Conservation (phyloP, 202 grass and related monocot species). For the Brachypodium distachyon region DNA sequence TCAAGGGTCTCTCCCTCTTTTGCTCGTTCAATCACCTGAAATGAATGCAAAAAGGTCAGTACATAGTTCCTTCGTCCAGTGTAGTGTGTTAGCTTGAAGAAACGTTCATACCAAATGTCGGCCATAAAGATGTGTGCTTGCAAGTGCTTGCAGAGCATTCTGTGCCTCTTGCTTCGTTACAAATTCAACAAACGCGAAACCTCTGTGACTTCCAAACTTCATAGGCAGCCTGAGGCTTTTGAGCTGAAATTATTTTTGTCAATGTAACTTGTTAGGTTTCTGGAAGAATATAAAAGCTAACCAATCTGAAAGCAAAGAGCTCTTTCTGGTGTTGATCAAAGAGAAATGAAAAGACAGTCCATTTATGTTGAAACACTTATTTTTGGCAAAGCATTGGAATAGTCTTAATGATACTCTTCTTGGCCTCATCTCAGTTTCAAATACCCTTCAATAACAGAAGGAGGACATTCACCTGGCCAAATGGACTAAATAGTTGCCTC, state of each 20-base stretch:
- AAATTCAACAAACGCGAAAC: constrained; percentile 85
- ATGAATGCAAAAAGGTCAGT: background rate
- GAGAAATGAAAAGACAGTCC: background rate
- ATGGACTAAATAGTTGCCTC: constrained; percentile 84
- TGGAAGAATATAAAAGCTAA: background rate
- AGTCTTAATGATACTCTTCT: background rate
- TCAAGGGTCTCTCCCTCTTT: constrained; percentile 91
- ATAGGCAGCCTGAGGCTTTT: constrained; percentile 84
- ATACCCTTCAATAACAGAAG: background rate
- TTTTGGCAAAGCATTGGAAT: background rate
- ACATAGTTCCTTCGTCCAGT: background rate
- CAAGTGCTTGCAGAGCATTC: constrained; percentile 65
- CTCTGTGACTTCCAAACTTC: constrained; percentile 90
- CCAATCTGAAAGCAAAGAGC: background rate
- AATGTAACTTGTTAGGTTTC: background rate
- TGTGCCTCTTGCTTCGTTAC: constrained; percentile 92
- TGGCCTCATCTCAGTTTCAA: background rate
- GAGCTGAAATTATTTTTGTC: constrained; percentile 41
- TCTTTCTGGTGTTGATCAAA: background rate
- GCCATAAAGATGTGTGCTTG: constrained; percentile 86
- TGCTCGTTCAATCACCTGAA: constrained; percentile 78
- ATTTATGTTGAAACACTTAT: background rate
- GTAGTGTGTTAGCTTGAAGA: background rate
- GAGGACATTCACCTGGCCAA: constrained; percentile 71
- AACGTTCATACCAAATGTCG: constrained; percentile 55